Evolutionary conservation across 108 stramenopile genomes (phyloP).

Genomic region (Cyclotella kingstonii): DNA sequence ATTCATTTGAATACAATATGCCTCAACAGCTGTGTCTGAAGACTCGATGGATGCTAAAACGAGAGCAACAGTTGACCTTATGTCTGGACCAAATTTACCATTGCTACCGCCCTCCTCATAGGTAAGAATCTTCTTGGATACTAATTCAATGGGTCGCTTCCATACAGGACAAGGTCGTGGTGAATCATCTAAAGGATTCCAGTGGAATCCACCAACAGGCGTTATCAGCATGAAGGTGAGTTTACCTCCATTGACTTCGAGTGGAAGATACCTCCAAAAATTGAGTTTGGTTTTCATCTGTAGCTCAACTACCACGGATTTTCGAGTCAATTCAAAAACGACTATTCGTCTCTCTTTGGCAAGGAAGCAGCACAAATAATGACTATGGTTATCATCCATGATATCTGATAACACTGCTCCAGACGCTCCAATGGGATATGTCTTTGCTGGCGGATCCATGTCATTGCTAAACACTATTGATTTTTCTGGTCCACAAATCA

Average conservation of each 20-base stretch:
- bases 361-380: constrained; percentile 88
- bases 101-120: constrained; percentile 91
- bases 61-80: constrained; percentile 73
- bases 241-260: constrained; percentile 73
- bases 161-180: constrained; percentile 84
- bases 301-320: constrained; percentile 81
- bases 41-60: constrained; percentile 59
- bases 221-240: constrained; percentile 84
- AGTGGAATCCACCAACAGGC: constrained; percentile 87
- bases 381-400: constrained; percentile 71
- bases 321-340: constrained; percentile 73
- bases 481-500: constrained; percentile 87
- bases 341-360: constrained; percentile 88
- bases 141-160: constrained; percentile 76
- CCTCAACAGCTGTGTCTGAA: constrained; percentile 61
- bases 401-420: constrained; percentile 87
- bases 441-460: constrained; percentile 71
- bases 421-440: constrained; percentile 83
- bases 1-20: constrained; percentile 75
- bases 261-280: constrained; percentile 86
- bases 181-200: constrained; percentile 84
- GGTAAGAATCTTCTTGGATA: constrained; percentile 80
- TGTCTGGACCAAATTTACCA: constrained; percentile 62
- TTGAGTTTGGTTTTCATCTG: constrained; percentile 95
- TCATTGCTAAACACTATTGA: constrained; percentile 79